Conservation (phyloP, 1,139 yeast genomes). For the Yamadazyma diospyri region DNA sequence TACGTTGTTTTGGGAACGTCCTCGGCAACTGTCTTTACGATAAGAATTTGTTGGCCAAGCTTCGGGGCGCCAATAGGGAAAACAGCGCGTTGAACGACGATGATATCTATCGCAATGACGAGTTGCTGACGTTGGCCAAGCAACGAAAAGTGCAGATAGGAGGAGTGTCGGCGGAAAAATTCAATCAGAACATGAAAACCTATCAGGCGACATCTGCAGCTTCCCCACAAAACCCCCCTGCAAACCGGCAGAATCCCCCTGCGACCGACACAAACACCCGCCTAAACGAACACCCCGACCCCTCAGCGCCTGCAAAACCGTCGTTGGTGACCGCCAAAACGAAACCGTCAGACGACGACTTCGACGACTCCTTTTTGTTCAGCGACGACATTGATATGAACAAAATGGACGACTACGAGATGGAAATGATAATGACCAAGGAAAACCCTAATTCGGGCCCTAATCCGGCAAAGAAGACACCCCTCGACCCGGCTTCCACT, state of each 20-base stretch:
- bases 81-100: slow-evolving; percentile 52
- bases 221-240: slow-evolving; percentile 1
- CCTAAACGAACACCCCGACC: neutral
- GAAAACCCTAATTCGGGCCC: slow-evolving; percentile 5
- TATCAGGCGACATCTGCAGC: neutral
- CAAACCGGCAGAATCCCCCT: neutral
- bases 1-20: slow-evolving; percentile 77
- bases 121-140: slow-evolving; percentile 29
- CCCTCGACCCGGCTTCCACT: neutral
- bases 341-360: slow-evolving; percentile 20
- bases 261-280: neutral
- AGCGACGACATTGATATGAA: slow-evolving; percentile 53
- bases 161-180: slow-evolving; percentile 4
- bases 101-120: slow-evolving; percentile 39
- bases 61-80: slow-evolving; percentile 50
- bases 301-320: slow-evolving; percentile 6
- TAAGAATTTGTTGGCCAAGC: slow-evolving; percentile 56
- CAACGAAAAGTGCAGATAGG: slow-evolving; percentile 14
- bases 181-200: slow-evolving; percentile 2
- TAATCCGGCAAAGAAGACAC: neutral
- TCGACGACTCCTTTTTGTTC: slow-evolving; percentile 64
- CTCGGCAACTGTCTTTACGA: slow-evolving; percentile 79
- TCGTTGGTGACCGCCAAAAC: slow-evolving; percentile 10
- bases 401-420: slow-evolving; percentile 27
- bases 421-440: slow-evolving; percentile 21